A percentile compares a stretch with the other conserved stretches of the same genome.
These are phyloP conservation scores for Penicillium thymicola DNA, from an alignment of 2,329 filamentous ascomycete species.

Conservation along the genomic window DNA sequence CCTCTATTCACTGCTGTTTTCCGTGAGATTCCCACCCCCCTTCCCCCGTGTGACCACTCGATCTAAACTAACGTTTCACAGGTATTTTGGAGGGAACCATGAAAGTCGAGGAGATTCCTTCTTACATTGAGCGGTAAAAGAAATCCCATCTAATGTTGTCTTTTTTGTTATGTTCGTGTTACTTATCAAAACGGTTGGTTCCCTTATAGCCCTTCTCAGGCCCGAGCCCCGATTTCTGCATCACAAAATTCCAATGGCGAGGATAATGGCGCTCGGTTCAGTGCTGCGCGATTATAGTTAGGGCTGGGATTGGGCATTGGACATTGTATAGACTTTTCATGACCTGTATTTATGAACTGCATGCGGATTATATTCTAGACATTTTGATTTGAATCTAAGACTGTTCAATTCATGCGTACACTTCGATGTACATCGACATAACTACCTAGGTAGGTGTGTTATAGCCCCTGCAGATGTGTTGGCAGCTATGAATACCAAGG, in stretches of 20 bases:
- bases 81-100: slow-evolving; percentile 74
- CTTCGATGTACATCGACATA: background rate
- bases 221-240: slow-evolving; percentile 15
- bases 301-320: slow-evolving; percentile 4
- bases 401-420: background rate
- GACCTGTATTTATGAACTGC: slow-evolving; percentile 19
- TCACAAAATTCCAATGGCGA: slow-evolving; percentile 11
- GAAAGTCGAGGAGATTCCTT: slow-evolving; percentile 76
- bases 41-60: slow-evolving; percentile 3
- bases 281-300: slow-evolving; percentile 21
- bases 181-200: slow-evolving; percentile 20
- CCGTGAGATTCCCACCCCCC: slow-evolving; percentile 40
- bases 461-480: background rate
- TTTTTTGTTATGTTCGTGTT: slow-evolving; percentile 12
- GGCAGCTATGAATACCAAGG: slow-evolving; percentile 1
- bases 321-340: slow-evolving; percentile 21
- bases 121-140: slow-evolving; percentile 55
- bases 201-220: slow-evolving; percentile 18
- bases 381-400: background rate
- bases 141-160: slow-evolving; percentile 11
- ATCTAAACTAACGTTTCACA: slow-evolving; percentile 28
- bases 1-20: slow-evolving; percentile 90
- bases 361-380: slow-evolving; percentile 2
- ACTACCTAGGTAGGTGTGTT: background rate
- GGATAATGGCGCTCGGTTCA: slow-evolving; percentile 16